Evolutionary conservation across 305 asterid genomes (phyloP), one percentile per base, ranked within the genome.

Genomic region (Lippia alba): DNA sequence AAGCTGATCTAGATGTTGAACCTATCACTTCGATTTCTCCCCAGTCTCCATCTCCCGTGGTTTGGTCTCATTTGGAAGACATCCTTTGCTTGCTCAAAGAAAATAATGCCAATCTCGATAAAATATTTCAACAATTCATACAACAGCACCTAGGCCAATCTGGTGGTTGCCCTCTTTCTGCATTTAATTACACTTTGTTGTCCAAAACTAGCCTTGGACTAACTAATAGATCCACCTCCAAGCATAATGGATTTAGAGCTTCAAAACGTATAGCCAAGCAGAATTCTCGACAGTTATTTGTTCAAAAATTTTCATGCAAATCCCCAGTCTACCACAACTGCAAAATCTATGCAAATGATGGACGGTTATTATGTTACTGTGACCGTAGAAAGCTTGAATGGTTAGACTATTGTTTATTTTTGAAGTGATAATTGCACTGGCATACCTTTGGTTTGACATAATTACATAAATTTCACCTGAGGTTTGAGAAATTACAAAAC

Each of bases 321-420:
- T 72, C 99, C 74, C 97, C 96, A 32, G 99, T 94, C 72, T 94
- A 94, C 82, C 97, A 94, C 83, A 94, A 94, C 83, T 94, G 96
- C 86, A 91, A 89, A 81, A 94, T 94, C 74, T 94, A 79, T 34
- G 97, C 99, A 76, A 87, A 88, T 81, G 99, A 94, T 74, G 99
- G 97, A 3, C 83, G 99, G 46, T 79, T 94, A 65, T 78, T 94
- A 74, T 94, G 99, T 78, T 90, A 91, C 75, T 94, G 97, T 77
- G 97, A 94, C 79, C 95, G 89, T 61, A 90, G 86, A 78, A 94
- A 91, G 77, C 92, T 94, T 64, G 97, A 94, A 81, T 94, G 99
- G 99, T 94, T 79, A 82, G 89, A 79, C 55, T 45, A 67, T 53
- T 59, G 32, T 67, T 46, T 39, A 44, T 10, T 44, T 44, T 46